A percentile compares a stretch with the other conserved stretches of the same genome.
These are phyloP conservation scores for Pontederia crassipes DNA, from an alignment of 176 grass and related monocot species.

Conservation along the genomic window DNA sequence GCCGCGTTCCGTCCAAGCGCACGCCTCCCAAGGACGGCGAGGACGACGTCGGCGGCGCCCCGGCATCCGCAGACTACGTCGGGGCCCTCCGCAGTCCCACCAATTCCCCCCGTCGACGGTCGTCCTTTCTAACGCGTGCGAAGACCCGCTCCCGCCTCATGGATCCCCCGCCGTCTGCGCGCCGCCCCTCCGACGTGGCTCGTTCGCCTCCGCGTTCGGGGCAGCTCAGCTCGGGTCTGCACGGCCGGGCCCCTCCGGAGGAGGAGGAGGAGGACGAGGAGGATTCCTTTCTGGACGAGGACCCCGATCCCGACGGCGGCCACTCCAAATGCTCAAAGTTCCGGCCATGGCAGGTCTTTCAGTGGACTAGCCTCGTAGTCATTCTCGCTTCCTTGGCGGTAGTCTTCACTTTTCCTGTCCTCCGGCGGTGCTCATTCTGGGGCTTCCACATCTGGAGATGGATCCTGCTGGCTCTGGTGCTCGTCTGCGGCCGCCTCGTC, in stretches of 20 bases:
- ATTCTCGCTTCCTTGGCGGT: constrained; percentile 50
- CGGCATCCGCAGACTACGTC: constrained; percentile 16
- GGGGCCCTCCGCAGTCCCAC: constrained; percentile 51
- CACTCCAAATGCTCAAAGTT: constrained; percentile 43
- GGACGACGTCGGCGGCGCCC: not conserved
- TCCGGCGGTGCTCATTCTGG: constrained; percentile 34
- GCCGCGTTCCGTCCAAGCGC: constrained; percentile 26
- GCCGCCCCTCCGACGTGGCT: not conserved
- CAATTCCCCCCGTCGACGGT: constrained; percentile 15
- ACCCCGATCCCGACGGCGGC: constrained; percentile 40
- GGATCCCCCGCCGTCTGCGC: constrained; percentile 39
- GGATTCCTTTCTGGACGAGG: constrained; percentile 31
- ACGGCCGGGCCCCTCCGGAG: constrained; percentile 17
- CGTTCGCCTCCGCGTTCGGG: not conserved
- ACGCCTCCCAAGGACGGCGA: constrained; percentile 33
- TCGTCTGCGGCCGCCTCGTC: constrained; percentile 70
- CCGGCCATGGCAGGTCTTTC: constrained; percentile 35
- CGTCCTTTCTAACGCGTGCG: constrained; percentile 26
- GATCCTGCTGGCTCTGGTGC: constrained; percentile 56
- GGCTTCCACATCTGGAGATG: constrained; percentile 82
- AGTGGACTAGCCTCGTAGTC: constrained; percentile 56
- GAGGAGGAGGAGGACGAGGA: constrained; percentile 30
- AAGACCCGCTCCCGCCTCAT: constrained; percentile 68
- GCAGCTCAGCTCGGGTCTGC: not conserved
- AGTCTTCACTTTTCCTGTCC: constrained; percentile 32